Base-by-base conservation (phyloP, 2,329 filamentous ascomycete genomes). In the Talaromyces pinophilus region DNA sequence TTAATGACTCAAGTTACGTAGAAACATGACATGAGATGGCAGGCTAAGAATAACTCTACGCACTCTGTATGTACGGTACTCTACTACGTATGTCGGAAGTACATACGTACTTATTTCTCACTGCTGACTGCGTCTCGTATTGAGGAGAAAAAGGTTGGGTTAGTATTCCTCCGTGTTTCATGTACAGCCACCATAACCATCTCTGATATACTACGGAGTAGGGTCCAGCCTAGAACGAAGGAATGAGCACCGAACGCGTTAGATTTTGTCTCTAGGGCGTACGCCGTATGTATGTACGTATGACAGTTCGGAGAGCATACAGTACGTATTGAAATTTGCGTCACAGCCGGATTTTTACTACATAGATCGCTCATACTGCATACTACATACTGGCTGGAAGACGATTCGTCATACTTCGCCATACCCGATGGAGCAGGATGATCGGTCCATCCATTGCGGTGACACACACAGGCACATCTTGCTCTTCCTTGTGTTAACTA, bases 151-250 rank as follows among this genome's bases (percentile, higher is more conserved):
- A 55, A 5, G 48, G 22, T 50, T 50, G 46, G 48, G 48, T n/a
- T 54, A 2, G 50, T 54, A 33, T n/a, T 30, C 50, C 50, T 30
- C 17, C 50, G 50, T 54, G 50, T 54, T 54, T 54, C 50, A 54
- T 30, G 50, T 33, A 50, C 28, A 54, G 50, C 25, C 28, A 54
- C 50, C 8, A 28, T n/a, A 54, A 30, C 50, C 28, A 8, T 54
- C 3, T 54, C 15, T n/a, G 6, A n/a, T 33, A 54, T 44, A 19
- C 19, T 19, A 19, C 19, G 19, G 19, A 19, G 19, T 19, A n/a
- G 42, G 17, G 40, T 8, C 42, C 42, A 54, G 50, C 2, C 25
- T 5, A 28, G 50, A 33, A 33, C 25, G 5, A 52, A 33, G 25
- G 8, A 5, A 44, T 44, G 42, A 19, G 8, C 40, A 6, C n/a